Base-by-base conservation (phyloP, 163 green algal genomes). In the Chlorella variabilis region DNA sequence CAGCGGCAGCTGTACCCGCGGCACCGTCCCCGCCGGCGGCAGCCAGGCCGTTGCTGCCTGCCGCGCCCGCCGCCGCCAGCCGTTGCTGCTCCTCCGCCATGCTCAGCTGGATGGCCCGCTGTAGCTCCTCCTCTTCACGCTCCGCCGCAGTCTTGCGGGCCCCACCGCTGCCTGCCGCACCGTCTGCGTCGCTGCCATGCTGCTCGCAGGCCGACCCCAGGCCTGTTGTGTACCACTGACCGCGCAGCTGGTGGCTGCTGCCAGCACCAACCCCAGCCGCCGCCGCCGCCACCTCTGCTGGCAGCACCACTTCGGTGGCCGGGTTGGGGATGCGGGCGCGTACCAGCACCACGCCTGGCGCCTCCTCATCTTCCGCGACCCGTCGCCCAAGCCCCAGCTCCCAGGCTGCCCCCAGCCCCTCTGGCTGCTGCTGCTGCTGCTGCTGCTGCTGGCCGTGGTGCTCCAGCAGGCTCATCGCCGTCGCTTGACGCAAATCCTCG, bases 401-500 rank as follows among this genome's bases (percentile, higher is more conserved):
- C 11, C 11, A 15, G 21, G 13, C 45, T 21, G 7, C 45, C 15
- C 45, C n/a, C n/a, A n/a, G 45, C 45, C 23, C 29, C 33, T 29
- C 4, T 25, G 38, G 71, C 71, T 42, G 51, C 36, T 68, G 45
- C 34, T n/a, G 51, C 29, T 41, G 41, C 56, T 45, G 73, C 56
- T 59, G 73, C 45, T 62, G 45, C 23, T 39, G 54, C 56, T 80
- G 73, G n/a, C 42, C 21, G 1, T 17, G 38, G 0, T 63, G 41
- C 63, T 82, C 76, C 63, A 51, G 63, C 62, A 75, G 17, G 76
- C 76, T 82, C 1, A 48, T 15, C 1, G 62, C 76, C 62, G 76
- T 62, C 33, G 36, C 76, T 29, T 59, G 62, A 45, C 69, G 62
- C 45, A 82, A 49, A 3, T 49, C 62, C 11, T 48, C 76, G 8